Conservation (phyloP, 805 yeast genomes). For the Yamadazyma kitorensis region DNA sequence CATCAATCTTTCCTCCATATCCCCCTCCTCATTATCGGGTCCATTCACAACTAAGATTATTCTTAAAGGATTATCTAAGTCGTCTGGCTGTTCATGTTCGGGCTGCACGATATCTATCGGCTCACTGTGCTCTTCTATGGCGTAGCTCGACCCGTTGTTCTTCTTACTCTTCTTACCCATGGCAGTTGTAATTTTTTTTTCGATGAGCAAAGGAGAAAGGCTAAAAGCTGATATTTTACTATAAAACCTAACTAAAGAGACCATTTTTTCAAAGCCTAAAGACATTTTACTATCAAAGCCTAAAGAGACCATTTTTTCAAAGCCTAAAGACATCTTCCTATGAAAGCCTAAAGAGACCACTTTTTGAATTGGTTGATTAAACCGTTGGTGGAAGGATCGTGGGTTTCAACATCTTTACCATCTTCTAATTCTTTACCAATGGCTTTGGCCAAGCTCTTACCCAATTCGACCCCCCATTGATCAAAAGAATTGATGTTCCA, state of each 20-base stretch:
- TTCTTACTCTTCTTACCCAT: slow-evolving; percentile 11
- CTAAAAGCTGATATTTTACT: no score
- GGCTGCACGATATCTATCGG: slow-evolving; percentile 9
- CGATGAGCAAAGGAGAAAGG: neutral
- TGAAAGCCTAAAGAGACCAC: slow-evolving; percentile 56
- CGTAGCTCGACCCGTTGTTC: slow-evolving; percentile 8
- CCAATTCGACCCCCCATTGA: slow-evolving; percentile 99
- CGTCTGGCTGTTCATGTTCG: slow-evolving; percentile 17
- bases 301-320: no score
- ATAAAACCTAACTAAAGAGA: no score
- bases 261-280: no score
- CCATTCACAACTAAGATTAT: slow-evolving; percentile 41
- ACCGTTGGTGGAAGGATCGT: slow-evolving; percentile 89
- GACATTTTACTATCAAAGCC: no score
- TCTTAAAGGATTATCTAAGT: slow-evolving; percentile 47
- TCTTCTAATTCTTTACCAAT: slow-evolving; percentile 86
- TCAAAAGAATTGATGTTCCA: slow-evolving; percentile 99
- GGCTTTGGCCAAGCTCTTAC: slow-evolving; percentile 95
- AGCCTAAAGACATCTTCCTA: no score
- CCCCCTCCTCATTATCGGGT: slow-evolving; percentile 30
- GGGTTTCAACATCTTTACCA: slow-evolving; percentile 53
- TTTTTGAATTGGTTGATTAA: slow-evolving; percentile 93
- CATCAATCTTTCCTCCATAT: slow-evolving; percentile 48
- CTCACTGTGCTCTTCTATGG: slow-evolving; percentile 6
- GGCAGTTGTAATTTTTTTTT: slow-evolving; percentile 4